These are phyloP conservation scores for Penicillium roqueforti DNA, from an alignment of 495 filamentous ascomycete genomes.

Conservation along the genomic window DNA sequence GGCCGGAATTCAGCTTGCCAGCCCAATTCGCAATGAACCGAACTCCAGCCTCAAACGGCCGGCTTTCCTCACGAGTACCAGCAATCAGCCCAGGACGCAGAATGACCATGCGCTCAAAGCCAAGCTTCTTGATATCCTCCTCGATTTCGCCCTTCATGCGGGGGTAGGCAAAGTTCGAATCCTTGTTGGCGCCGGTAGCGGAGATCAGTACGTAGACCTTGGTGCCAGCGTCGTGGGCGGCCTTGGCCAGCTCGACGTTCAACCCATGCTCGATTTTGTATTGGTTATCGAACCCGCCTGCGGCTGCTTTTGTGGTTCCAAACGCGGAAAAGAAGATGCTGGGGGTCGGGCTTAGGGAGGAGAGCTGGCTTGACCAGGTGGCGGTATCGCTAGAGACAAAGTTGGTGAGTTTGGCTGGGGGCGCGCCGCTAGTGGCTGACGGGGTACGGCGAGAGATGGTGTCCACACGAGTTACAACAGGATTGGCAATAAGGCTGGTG, in stretches of 20 bases:
- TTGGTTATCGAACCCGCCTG: conserved; percentile 67
- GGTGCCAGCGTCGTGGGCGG: conserved; percentile 59
- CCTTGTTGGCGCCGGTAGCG: conserved; percentile 44
- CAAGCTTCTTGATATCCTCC: conserved; percentile 63
- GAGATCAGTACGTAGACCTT: conserved; percentile 69
- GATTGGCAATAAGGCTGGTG: conserved; percentile 38
- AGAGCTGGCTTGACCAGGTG: conserved; percentile 55
- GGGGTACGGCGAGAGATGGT: conserved; percentile 47
- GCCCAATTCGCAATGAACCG: conserved; percentile 46
- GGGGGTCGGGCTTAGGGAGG: conserved; percentile 51
- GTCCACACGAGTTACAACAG: conserved; percentile 39
- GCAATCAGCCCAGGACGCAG: conserved; percentile 70
- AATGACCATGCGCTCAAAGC: conserved; percentile 71
- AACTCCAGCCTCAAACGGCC: conserved; percentile 46
- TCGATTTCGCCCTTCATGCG: conserved; percentile 82
- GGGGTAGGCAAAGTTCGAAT: conserved; percentile 50
- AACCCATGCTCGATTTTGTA: conserved; percentile 74
- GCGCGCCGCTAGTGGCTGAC: conserved; percentile 22
- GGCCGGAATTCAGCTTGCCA: conserved; percentile 49
- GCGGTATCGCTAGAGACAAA: conserved; percentile 43
- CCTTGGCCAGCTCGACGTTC: conserved; percentile 63
- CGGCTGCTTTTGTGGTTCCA: conserved; percentile 60
- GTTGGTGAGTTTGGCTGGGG: conserved; percentile 41
- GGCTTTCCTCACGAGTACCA: conserved; percentile 59
- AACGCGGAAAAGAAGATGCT: conserved; percentile 60